Conservation (phyloP, 1,284 basidiomycete species). For the Microbotryum saponariae region DNA sequence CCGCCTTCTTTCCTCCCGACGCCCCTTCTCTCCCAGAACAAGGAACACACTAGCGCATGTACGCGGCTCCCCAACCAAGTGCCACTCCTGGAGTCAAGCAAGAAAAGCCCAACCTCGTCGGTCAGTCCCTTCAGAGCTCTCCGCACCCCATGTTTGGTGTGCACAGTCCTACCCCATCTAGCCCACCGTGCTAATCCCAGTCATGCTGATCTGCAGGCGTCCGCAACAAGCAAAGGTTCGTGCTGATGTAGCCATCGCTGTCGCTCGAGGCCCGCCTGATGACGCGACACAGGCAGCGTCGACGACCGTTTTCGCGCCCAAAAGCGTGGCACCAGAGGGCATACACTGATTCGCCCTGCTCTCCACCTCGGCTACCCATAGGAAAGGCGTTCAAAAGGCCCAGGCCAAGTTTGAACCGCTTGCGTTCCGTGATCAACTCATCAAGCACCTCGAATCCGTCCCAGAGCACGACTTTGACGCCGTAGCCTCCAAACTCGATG, state of each 20-base stretch:
- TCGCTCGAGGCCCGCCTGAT: neutral
- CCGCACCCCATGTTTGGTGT: neutral
- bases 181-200: neutral
- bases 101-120: slow-evolving; percentile 1
- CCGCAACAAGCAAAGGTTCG: slow-evolving; percentile 17
- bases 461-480: slow-evolving; percentile 69
- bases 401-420: slow-evolving; percentile 50
- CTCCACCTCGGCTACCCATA: neutral
- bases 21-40: too few relatives aligned
- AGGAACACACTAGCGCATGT: neutral
- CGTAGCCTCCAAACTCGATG: slow-evolving; percentile 67
- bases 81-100: slow-evolving; percentile 1
- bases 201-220: slow-evolving; percentile 1
- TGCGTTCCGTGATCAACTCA: slow-evolving; percentile 94
- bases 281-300: neutral
- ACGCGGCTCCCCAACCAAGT: slow-evolving; percentile 1
- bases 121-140: neutral
- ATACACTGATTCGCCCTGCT: neutral
- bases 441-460: slow-evolving; percentile 84
- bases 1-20: too few relatives aligned
- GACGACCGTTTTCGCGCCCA: neutral
- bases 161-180: neutral
- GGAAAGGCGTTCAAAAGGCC: slow-evolving; percentile 44
- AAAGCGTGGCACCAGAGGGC: neutral
- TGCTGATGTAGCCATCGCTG: neutral